phyloP scores from a whole-genome alignment of 2,329 filamentous ascomycete species.

The Chaetomium globosum region DNA sequence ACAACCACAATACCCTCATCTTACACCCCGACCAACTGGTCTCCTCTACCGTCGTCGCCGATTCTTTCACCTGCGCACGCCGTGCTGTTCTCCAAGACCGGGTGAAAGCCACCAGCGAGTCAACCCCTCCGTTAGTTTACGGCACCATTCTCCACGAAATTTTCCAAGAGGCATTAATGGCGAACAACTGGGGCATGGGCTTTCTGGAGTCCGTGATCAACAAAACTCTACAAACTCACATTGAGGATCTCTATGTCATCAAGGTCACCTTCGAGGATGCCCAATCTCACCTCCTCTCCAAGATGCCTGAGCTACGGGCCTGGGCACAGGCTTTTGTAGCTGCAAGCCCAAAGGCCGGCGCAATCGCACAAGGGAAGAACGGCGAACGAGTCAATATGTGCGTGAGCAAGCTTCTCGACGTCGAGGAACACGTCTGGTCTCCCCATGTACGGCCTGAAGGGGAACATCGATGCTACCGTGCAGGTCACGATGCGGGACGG shows the following conservation, averaged over 20 bases:
- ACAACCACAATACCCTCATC: conserved; percentile 80
- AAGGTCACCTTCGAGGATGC: conserved; percentile 73
- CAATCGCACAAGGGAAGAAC: conserved; percentile 76
- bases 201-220: conserved; percentile 71
- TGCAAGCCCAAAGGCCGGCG: conserved; percentile 64
- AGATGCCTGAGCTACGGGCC: conserved; percentile 75
- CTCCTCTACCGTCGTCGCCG: conserved; percentile 92
- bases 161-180: conserved; percentile 85
- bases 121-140: conserved; percentile 81
- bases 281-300: conserved; percentile 76
- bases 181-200: conserved; percentile 74
- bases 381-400: conserved; percentile 77
- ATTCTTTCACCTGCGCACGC: conserved; percentile 89
- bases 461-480: conserved; percentile 95
- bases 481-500: conserved; percentile 80
- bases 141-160: conserved; percentile 93
- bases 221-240: conserved; percentile 70
- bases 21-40: conserved; percentile 94
- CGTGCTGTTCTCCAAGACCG: conserved; percentile 92
- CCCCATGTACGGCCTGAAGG: conserved; percentile 94
- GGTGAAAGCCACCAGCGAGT: conserved; percentile 84
- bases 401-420: conserved; percentile 89
- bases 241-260: conserved; percentile 89
- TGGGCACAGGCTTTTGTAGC: conserved; percentile 86
- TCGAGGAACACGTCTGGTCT: conserved; percentile 99